Evolutionary conservation across 1,284 basidiomycete genomes (phyloP), one percentile per base, ranked within the genome.

Genomic region (Schizopora paradoxa): DNA sequence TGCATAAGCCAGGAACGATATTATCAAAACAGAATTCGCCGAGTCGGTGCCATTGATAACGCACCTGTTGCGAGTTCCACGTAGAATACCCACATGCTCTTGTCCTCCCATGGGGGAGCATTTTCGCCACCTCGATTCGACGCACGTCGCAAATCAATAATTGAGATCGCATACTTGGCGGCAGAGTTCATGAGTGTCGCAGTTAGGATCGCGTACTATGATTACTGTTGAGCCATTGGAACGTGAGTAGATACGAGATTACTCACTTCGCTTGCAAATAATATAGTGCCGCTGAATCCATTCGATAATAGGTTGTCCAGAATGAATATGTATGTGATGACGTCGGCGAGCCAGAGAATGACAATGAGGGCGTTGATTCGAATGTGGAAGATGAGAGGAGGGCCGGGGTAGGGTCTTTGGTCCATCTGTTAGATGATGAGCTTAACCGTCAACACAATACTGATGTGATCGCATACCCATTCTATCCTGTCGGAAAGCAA

Each of bases 61-160:
- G 44, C 55, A 91, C 91, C 91, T 40, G 92, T 94, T n/a, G 76
- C 73, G 34, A 98, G 69, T 58, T 98, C 95, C 53, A 98, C 82
- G 61, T 96, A 97, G 69, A 97, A 96, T 11, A 91, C 72, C 71
- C 85, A 95, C 82, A 97, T 95, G 69, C 90, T 94, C 73, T 99
- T 99, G 59, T 89, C 85, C 64, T 99, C 94, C 96, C 95, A 99
- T 38, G 85, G 79, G 48, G 91, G 89, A 0, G 91, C 91, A 60
- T 88, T 88, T 57, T 86, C 89, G 25, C 89, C 83, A 18, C 91
- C 91, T 47, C 86, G 70, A 40, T 69, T 67, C 42, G 77, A 75
- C 2, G 91, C 89, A 31, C 89, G 75, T 21, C 86, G 75, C 32
- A 91, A 68, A 60, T 98, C 96, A 53, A 88, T 76, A 18, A 86